Percentiles rank a stretch among this genome's conserved stretches.
Evolutionary conservation across 164 flowering plant species (phyloP).

Genomic region (Hamamelis virginiana): DNA sequence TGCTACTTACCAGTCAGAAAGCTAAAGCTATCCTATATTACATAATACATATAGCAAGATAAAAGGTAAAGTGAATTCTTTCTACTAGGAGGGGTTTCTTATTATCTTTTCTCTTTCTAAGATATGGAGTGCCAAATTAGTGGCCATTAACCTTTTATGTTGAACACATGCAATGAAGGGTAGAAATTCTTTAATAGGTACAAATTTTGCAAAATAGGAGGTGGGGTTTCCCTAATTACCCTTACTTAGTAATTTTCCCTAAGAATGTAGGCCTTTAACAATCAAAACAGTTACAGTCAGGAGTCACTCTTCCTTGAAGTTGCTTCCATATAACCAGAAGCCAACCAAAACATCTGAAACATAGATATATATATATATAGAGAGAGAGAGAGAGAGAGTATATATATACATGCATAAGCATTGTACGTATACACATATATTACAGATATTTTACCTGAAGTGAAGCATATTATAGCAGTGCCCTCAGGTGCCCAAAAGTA

Average conservation of each 20-base stretch:
- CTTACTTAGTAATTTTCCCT: no score
- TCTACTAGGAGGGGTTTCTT: not conserved
- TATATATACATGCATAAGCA: no score
- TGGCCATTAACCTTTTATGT: not conserved
- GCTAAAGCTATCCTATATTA: not conserved
- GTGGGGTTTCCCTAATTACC: no score
- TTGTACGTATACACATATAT: no score
- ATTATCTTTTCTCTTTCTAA: no score
- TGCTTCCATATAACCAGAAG: not conserved
- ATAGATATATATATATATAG: not conserved
- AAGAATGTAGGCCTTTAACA: no score
- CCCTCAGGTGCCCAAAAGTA: slow-evolving; percentile 67
- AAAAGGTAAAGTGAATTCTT: no score
- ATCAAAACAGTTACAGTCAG: not conserved
- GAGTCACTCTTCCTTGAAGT: not conserved
- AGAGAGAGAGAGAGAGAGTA: no score
- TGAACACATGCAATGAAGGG: not conserved
- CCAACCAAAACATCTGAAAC: not conserved
- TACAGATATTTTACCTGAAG: slow-evolving; percentile 60
- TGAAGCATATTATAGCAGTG: slow-evolving; percentile 80
- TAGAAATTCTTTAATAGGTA: not conserved
- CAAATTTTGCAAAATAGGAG: no score
- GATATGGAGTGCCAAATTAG: not conserved
- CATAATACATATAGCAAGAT: not conserved
- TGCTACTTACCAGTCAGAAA: not conserved